Evolutionary conservation across 768 basidiomycete species (phyloP).

Genomic region (Mrakia gelida): DNA sequence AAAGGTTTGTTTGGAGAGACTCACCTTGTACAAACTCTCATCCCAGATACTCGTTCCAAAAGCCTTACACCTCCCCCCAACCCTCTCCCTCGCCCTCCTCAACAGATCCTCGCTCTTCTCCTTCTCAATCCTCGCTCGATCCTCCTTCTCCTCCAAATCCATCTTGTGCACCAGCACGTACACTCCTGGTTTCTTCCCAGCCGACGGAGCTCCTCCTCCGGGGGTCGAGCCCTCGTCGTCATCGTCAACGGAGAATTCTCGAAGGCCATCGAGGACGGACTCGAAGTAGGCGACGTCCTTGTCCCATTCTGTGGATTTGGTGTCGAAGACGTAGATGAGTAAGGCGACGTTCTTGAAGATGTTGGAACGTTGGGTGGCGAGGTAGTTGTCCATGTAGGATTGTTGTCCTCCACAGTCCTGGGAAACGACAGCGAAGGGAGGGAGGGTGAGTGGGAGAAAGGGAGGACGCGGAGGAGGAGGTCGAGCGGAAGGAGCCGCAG

Average conservation of each 20-base stretch:
- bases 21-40: constrained; percentile 88
- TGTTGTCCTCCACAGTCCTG: constrained; percentile 99
- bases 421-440: not conserved
- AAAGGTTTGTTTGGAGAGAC: constrained; percentile 35
- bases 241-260: constrained; percentile 57
- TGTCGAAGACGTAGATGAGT: constrained; percentile 97
- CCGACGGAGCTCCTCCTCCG: not conserved
- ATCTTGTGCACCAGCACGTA: constrained; percentile 96
- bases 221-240: not conserved
- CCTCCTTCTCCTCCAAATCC: constrained; percentile 63
- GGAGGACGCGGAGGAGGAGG: not conserved
- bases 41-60: constrained; percentile 97
- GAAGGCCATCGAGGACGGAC: constrained; percentile 79
- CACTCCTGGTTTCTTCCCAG: constrained; percentile 52
- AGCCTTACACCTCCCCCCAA: constrained; percentile 54
- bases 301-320: constrained; percentile 73
- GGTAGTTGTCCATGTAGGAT: constrained; percentile 95
- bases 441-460: not conserved
- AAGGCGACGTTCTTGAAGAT: constrained; percentile 97
- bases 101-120: constrained; percentile 42
- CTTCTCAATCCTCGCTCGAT: constrained; percentile 35
- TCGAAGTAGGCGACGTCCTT: constrained; percentile 87
- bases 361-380: constrained; percentile 82
- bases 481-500: constrained; percentile 9
- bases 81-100: constrained; percentile 50